Base-by-base conservation (phyloP, 108 stramenopile species). In the Tribonema minus region DNA sequence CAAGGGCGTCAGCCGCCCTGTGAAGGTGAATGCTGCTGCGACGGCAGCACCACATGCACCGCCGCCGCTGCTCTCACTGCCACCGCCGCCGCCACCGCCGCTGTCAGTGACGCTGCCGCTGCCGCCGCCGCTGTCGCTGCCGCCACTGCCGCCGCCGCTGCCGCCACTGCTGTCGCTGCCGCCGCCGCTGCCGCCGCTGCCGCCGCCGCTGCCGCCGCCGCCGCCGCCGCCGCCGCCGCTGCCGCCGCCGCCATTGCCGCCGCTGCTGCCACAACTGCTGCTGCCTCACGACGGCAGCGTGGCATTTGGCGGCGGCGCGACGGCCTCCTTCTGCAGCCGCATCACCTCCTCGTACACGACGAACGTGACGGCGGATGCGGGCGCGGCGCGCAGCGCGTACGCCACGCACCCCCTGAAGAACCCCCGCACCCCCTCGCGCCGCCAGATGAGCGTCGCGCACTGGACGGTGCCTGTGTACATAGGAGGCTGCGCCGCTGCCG, bases 351-450 rank as follows among this genome's bases (percentile, higher is more conserved):
- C 98, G 82, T 99, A 98, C 4, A 92, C 92, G 15, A 95, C 84
- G 82, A 99, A 96, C 0, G 97, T 98, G 64, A 99, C 86, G 5
- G 97, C 98, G 12, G 97, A 90, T 72, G 91, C 90, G 32, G 98
- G 98, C 41, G 96, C 97, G 7, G 97, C 96, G 28, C 95, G 88
- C 29, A 98, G 68, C 7, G 95, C 90, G 87, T 97, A 95, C 28
- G 97, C 91, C 33, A 96, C 69, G 76, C 91, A 90, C 12, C 97
- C 97, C 80, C 94, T 95, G 83, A 95, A 95, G 72, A 97, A 97
- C 4, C 96, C 96, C 7, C 71, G 32, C 5, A 91, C 46, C 3
- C 96, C 96, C 73, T 96, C 95, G 37, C 72, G 74, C 73, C 82
- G 72, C 80, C 82, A 91, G 27, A 92, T 92, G 62, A 76, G 84